Percentiles rank a stretch among this genome's conserved stretches.
Conservation (phyloP, 371 early-diverging fungal species). For the Conidiobolus incongruus region DNA sequence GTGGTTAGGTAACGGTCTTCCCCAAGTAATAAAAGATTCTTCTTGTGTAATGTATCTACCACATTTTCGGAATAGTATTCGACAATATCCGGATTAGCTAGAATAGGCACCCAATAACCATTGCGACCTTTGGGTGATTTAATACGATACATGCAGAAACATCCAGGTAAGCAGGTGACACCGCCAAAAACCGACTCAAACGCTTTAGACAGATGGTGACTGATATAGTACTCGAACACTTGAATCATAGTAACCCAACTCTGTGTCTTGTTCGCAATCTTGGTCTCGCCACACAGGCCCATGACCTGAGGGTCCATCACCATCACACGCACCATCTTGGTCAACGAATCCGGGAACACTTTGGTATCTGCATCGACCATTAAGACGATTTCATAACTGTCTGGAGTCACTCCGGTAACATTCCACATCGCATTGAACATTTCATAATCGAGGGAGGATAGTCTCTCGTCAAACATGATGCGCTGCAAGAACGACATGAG, state of each 20-base stretch:
- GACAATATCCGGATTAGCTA: constrained; percentile 85
- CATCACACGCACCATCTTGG: constrained; percentile 48
- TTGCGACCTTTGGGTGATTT: constrained; percentile 52
- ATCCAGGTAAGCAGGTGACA: constrained; percentile 92
- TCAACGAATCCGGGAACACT: constrained; percentile 48
- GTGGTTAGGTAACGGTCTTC: constrained; percentile 98
- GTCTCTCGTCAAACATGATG: constrained; percentile 81
- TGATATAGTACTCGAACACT: constrained; percentile 91
- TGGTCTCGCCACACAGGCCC: constrained; percentile 74
- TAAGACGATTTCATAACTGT: constrained; percentile 64
- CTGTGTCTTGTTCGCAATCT: constrained; percentile 58
- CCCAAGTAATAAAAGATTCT: constrained; percentile 92
- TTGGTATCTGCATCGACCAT: constrained; percentile 97
- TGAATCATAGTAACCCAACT: constrained; percentile 84
- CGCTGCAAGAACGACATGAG: constrained; percentile 91
- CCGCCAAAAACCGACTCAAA: constrained; percentile 92
- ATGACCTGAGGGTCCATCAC: constrained; percentile 47
- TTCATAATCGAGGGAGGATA: constrained; percentile 89
- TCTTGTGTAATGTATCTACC: constrained; percentile 95
- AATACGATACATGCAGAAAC: constrained; percentile 91
- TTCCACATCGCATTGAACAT: constrained; percentile 73
- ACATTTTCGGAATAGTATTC: constrained; percentile 90
- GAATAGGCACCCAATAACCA: constrained; percentile 65
- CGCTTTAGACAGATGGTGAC: constrained; percentile 78
- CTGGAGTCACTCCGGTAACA: constrained; percentile 57